Base-by-base conservation (phyloP, 352 stramenopile genomes). In the Phytophthora rubi region DNA sequence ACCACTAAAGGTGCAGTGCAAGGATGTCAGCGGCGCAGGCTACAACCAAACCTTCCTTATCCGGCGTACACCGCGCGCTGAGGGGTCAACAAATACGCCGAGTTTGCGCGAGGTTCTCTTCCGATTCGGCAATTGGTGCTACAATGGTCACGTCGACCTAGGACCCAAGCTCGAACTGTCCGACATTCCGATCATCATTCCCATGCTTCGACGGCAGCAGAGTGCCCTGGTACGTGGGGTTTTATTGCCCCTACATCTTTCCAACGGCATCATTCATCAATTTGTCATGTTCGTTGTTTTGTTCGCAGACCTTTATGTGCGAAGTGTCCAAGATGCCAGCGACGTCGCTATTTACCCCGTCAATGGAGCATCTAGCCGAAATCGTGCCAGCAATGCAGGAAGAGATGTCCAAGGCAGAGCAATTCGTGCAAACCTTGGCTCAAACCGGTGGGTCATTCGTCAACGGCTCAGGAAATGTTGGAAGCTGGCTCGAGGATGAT, bases 101-200 rank as follows among this genome's bases (percentile, higher is more conserved):
- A 95, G 79, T 59, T 81, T 97, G 32, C 86, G 92, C n/a, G 90
- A 98, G 55, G 93, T 98, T 51, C 85, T 98, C 32, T 98, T 98
- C 70, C 85, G 94, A 57, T 99, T 98, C 68, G 96, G 96, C 35
- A 97, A 89, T 68, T 99, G 96, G 96, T 98, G 94, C 80, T 98
- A 98, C 86, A 95, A 92, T 61, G 94, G 95, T 2, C 83, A 92
- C 65, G 92, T 99, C 15, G 90, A 98, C 52, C 76, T 99, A 2
- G 91, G 88, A 1, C 85, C 94, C 0, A 94, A 95, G 52, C 79
- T 98, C 42, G 83, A 92, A 54, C 79, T 98, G 18, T 76, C 79
- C 0, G 94, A 99, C 68, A 93, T 99, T 49, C 93, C 95, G 4
- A 87, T 97, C 71, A 93, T 98, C 44, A 98, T 98, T 45, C 94